phyloP scores from a whole-genome alignment of 2,329 filamentous ascomycete species.

The Myotisia sp. region DNA sequence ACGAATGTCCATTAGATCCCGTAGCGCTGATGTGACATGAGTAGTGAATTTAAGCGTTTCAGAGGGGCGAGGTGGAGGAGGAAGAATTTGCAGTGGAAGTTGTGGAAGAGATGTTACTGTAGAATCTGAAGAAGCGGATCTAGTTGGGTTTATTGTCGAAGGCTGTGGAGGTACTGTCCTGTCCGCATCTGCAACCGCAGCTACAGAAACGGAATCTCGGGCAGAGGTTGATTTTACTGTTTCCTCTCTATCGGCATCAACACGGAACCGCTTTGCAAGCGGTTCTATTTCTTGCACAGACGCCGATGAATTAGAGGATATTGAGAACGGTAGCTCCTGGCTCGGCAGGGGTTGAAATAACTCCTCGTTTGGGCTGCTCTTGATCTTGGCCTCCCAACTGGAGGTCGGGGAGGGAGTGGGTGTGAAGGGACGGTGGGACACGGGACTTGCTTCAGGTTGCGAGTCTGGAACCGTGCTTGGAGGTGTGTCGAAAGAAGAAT shows the following conservation, averaged over 20 bases:
- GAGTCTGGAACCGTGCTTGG: constrained; percentile 10
- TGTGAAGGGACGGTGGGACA: not conserved
- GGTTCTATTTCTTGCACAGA: not conserved
- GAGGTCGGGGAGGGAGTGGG: not conserved
- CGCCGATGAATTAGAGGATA: no score
- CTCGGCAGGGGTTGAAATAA: not conserved
- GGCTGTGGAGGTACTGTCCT: not conserved
- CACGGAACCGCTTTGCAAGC: constrained; percentile 2
- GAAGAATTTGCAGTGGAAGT: constrained; percentile 33
- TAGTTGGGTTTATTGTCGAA: not conserved
- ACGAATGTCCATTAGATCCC: constrained; percentile 40
- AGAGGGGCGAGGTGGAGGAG: constrained; percentile 41
- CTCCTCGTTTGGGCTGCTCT: constrained; percentile 4
- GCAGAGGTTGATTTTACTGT: not conserved
- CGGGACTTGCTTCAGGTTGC: not conserved
- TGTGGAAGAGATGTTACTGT: constrained; percentile 3
- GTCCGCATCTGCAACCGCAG: no score
- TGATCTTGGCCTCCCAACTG: constrained; percentile 7
- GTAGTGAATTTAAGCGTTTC: constrained; percentile 30
- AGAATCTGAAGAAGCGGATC: not conserved
- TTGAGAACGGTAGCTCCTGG: no score
- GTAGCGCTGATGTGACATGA: constrained; percentile 44
- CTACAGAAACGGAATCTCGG: not conserved
- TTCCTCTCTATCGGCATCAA: not conserved
- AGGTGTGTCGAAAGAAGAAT: constrained; percentile 6